A percentile compares a stretch with the other conserved stretches of the same genome.
Evolutionary conservation across 495 filamentous ascomycete genomes (phyloP).

Genomic region (Glonium stellatum): DNA sequence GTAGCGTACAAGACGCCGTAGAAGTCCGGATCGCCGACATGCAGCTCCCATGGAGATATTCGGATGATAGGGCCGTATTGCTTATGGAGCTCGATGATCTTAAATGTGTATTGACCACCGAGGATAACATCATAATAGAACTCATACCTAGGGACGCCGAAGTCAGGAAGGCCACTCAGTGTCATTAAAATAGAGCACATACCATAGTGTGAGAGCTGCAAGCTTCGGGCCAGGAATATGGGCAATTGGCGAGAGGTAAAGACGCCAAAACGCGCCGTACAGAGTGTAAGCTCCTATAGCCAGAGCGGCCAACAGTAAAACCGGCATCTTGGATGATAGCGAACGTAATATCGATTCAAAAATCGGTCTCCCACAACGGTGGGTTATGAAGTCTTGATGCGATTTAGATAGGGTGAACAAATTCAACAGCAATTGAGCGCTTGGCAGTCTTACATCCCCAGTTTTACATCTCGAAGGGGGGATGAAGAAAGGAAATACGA

Average conservation of each 20-base stretch:
- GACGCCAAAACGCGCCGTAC: not conserved
- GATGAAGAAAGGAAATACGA: too few relatives aligned
- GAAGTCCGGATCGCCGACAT: slow-evolving; percentile 28
- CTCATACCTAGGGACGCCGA: slow-evolving; percentile 4
- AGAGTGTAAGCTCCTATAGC: not conserved
- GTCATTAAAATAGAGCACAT: not conserved
- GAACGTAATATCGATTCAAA: not conserved
- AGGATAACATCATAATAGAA: slow-evolving; percentile 10
- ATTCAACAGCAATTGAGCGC: too few relatives aligned
- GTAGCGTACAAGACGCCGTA: slow-evolving; percentile 20
- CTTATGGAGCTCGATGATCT: slow-evolving; percentile 10
- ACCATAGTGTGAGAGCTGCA: not conserved
- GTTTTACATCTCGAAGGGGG: too few relatives aligned
- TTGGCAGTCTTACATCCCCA: too few relatives aligned
- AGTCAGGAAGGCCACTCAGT: not conserved
- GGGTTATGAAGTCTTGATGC: not conserved
- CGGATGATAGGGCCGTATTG: slow-evolving; percentile 27
- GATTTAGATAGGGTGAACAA: not conserved
- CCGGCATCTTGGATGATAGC: not conserved
- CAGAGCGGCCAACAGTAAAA: not conserved
- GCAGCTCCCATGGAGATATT: slow-evolving; percentile 31
- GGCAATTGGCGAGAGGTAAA: not conserved
- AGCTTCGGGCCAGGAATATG: not conserved
- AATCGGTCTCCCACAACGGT: not conserved
- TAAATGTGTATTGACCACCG: slow-evolving; percentile 8